phyloP scores from a whole-genome alignment of 768 basidiomycete genomes.

The Xerocomellus dryophilus region DNA sequence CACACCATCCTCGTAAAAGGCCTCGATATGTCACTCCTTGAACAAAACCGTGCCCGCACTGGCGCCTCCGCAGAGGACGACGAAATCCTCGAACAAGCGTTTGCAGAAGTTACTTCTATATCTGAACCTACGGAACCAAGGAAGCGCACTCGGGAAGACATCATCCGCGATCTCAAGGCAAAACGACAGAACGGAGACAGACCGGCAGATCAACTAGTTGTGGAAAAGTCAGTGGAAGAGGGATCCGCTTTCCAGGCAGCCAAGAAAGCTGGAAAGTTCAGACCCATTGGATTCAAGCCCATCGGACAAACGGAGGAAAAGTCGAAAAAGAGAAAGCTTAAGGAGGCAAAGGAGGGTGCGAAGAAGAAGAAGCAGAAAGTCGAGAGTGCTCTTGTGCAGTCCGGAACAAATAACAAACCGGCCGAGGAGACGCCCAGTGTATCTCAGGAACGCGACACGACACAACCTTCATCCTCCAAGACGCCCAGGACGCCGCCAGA shows the following conservation, averaged over 20 bases:
- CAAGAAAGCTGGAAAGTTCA: slow-evolving; percentile 45
- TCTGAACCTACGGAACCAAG: slow-evolving; percentile 34
- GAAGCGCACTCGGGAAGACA: slow-evolving; percentile 78
- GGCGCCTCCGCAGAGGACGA: slow-evolving; percentile 65
- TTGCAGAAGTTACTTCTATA: slow-evolving; percentile 43
- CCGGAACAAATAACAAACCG: neutral
- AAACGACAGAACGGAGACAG: slow-evolving; percentile 40
- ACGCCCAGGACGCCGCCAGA: slow-evolving; percentile 10
- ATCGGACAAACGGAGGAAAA: slow-evolving; percentile 46
- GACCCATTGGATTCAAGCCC: slow-evolving; percentile 63
- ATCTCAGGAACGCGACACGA: neutral
- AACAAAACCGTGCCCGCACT: slow-evolving; percentile 74
- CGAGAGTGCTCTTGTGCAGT: slow-evolving; percentile 27
- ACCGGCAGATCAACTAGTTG: slow-evolving; percentile 7
- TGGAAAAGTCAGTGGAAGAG: slow-evolving; percentile 14
- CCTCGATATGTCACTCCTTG: slow-evolving; percentile 81
- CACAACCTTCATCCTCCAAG: slow-evolving; percentile 6
- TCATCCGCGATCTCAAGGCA: slow-evolving; percentile 69
- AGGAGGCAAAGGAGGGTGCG: slow-evolving; percentile 38
- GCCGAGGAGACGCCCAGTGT: neutral
- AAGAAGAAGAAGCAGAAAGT: slow-evolving; percentile 61
- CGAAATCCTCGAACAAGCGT: slow-evolving; percentile 76
- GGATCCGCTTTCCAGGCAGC: slow-evolving; percentile 34
- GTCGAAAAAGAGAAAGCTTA: slow-evolving; percentile 42
- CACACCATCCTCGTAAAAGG: slow-evolving; percentile 89